Evolutionary conservation across 2,329 filamentous ascomycete genomes (phyloP), one percentile per base, ranked within the genome.

Genomic region (Neobulgaria alba): DNA sequence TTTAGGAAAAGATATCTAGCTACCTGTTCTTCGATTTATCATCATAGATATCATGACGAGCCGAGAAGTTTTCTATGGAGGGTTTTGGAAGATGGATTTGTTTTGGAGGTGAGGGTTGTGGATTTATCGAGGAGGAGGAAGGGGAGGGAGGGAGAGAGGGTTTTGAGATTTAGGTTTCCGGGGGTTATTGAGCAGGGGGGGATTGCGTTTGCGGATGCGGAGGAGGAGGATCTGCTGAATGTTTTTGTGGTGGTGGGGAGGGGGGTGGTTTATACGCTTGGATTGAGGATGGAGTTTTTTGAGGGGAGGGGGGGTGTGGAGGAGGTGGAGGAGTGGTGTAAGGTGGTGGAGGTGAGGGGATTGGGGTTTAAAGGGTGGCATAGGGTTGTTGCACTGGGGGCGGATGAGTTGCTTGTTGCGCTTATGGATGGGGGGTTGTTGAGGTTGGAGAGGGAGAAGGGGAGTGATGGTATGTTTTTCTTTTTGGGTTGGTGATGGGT

Each of bases 31-130:
- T 87, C 86, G 2, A 73, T 96, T 41, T 95, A 86, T 67, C 88
- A 94, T 63, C 79, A 92, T 41, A 75, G 76, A 61, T 75, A 82
- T 61, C 77, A 83, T 57, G 70, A 75, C 49, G 80, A 82, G 49
- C 92, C 92, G 29, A 80, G 85, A 58, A 86, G 78, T 62, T 93
- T 96, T 59, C 72, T 95, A 35, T 98, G 92, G 92, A 78, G 90
- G 53, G 73, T 96, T 29, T 66, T 95, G 46, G 83, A 94, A 57
- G 79, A 86, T 55, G 78, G 79, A 56, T 84, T 76, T 51, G 70
- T 87, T 47, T 71, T 98, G 53, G 90, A 92, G 64, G 72, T 98
- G 37, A 83, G 86, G 57, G 80, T 79, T 30, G 78, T 85, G 45
- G 92, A 98, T 63, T 66, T 95, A 50, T 82, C 78, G 59, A 88